These are phyloP conservation scores for Astrephomene gubernaculifera DNA, from an alignment of 139 green algal species.

Conservation along the genomic window DNA sequence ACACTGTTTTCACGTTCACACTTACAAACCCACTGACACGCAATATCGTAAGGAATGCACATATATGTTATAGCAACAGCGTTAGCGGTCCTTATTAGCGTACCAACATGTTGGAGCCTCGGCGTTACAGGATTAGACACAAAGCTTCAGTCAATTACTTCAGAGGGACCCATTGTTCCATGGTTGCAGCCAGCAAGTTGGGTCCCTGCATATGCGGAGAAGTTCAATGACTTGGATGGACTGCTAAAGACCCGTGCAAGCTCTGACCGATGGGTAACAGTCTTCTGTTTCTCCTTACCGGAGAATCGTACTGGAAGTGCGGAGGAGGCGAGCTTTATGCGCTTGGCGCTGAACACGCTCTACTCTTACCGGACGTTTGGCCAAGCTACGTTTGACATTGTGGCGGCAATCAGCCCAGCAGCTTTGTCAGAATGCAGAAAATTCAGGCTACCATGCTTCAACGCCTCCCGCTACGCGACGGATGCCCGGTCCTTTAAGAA, in stretches of 20 bases:
- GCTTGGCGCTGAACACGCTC: slow-evolving; percentile 2
- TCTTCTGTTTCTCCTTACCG: not conserved
- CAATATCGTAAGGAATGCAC: no score
- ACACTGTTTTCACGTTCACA: no score
- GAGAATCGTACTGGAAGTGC: not conserved
- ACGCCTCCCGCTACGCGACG: not conserved
- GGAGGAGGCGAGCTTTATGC: slow-evolving; percentile 1
- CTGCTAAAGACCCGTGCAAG: slow-evolving; percentile 1
- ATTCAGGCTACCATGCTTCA: slow-evolving; percentile 6
- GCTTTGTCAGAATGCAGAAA: not conserved
- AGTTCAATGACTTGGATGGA: not conserved
- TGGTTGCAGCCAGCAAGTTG: slow-evolving; percentile 9
- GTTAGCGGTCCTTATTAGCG: no score
- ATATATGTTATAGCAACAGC: no score
- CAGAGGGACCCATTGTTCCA: not conserved
- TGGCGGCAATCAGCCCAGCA: not conserved
- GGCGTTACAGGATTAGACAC: no score
- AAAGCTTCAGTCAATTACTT: not conserved
- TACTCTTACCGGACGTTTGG: slow-evolving; percentile 6
- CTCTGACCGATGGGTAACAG: not conserved
- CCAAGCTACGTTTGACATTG: not conserved
- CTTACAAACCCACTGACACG: no score
- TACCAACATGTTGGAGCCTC: no score
- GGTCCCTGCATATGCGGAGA: not conserved
- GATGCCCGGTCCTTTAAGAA: not conserved